Base-by-base conservation (phyloP, 1,139 yeast genomes). In the Pichia sp. region DNA sequence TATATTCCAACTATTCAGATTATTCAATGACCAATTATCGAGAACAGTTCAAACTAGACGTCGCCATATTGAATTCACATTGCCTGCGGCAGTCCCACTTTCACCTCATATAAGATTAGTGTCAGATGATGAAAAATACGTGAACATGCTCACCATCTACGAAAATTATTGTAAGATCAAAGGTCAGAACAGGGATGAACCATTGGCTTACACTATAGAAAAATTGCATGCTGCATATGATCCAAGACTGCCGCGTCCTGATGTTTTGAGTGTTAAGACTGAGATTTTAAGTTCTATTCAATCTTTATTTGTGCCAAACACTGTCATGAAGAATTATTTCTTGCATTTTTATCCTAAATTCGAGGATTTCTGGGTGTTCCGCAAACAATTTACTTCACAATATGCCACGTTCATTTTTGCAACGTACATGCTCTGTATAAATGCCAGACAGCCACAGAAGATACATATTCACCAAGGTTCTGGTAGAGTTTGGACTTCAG, bases 351-450 rank as follows among this genome's bases (percentile, higher is more conserved):
- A 83, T 69, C 78, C 85, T 10, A 78, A 83, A 53, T 95, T 87
- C 68, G 97, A 88, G 67, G 97, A 93, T 65, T 93, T 91, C 74
- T 95, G 99, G 99, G 71, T 91, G 51, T 95, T 95, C 84, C 80
- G 98, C 58, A 91, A 91, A 64, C 96, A 90, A 65, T 95, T 95
- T 64, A 82, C 96, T 10, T 86, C 96, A 19, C 96, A 91, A 69
- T 95, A 93, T 70, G 96, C 98, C n/a, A 85, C 96, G 1, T 87
- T 93, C 62, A 83, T 91, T 40, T 93, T 93, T 69, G 85, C 91
- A 75, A 88, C 98, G 0, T 89, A 88, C 66, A 84, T 93, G 89
- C 83, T 95, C 88, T 85, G 96, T 70, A 90, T 95, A 62, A 89
- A 89, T 67, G 84, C 87, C 51, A 82, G 99, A 65, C 93, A 89